Evolutionary conservation across 73 alveolate species (phyloP).

Genomic region (Paramecium sonneborni): DNA sequence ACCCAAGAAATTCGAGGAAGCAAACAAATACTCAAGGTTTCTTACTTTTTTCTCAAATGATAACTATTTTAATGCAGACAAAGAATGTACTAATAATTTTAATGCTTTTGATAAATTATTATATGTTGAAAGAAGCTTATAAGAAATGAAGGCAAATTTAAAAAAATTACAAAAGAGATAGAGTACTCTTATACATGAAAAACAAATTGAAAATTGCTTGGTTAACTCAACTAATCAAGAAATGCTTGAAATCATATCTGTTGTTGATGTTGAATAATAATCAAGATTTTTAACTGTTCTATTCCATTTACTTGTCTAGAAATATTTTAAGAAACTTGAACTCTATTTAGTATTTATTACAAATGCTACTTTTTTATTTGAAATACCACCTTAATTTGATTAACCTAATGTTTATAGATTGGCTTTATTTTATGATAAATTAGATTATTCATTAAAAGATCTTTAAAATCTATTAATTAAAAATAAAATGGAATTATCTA

Average conservation of each 20-base stretch:
- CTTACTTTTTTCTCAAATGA: neutral
- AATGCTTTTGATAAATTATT: neutral
- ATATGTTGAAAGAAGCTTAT: neutral
- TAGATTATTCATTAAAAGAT: conserved; percentile 38
- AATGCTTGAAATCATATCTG: neutral
- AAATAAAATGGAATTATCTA: neutral
- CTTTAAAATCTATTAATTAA: neutral
- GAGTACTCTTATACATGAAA: neutral
- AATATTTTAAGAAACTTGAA: neutral
- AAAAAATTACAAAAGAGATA: neutral
- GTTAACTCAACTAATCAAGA: neutral
- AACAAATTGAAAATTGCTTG: neutral
- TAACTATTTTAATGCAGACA: conserved; percentile 12
- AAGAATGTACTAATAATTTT: neutral
- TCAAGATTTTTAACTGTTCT: neutral
- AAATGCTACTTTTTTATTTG: neutral
- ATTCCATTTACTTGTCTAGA: neutral
- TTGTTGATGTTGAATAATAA: conserved; percentile 20
- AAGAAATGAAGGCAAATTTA: neutral
- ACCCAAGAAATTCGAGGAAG: neutral
- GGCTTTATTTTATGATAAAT: neutral
- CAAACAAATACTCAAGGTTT: neutral
- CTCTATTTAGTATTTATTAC: neutral
- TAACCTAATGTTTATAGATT: neutral
- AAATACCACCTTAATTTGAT: neutral